Base-by-base conservation (phyloP, 139 green algal genomes). In the Ulvella scutata region DNA sequence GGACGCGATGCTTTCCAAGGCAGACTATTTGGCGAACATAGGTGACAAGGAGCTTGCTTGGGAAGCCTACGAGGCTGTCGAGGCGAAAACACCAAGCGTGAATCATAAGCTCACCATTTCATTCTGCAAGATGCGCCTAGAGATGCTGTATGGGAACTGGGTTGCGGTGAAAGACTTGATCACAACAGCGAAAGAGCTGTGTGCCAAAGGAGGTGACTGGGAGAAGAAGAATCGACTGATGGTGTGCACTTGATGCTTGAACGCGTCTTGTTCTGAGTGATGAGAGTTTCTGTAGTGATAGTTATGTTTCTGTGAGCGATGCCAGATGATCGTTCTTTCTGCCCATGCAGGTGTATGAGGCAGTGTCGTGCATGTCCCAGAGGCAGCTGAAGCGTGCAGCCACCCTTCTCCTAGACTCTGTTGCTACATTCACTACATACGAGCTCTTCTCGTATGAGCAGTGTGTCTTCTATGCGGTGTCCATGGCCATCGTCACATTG, bases 171-270 rank as follows among this genome's bases (percentile, higher is more conserved):
- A 92, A 86, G 75, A 80, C 23, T 61, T 86, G 62, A 78, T 97
- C 23, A 82, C 82, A 2, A 76, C 79, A 23, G 86, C 83, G 0
- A 86, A 90, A 77, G 77, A 80, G 73, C 79, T 98, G 74, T 94
- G 92, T 37, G 89, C 89, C 33, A 84, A 91, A 33, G 93, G 92
- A 0, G 95, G 91, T 2, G 95, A 99, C 88, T 99, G 95, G 95
- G 95, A 99, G 88, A 87, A 94, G 61, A 97, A 97, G 79, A 99
- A 99, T 85, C 89, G 90, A 61, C 88, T 99, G 72, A 99, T 98
- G 86, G 87, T 89, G 51, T 13, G 59, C 28, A 0, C 17, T n/a
- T n/a, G n/a, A n/a, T n/a, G n/a, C n/a, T n/a, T n/a, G n/a, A n/a
- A n/a, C n/a, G n/a, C n/a, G n/a, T n/a, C n/a, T n/a, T n/a, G n/a